A percentile compares a stretch with the other conserved stretches of the same genome.
These are phyloP conservation scores for Bimuria novae-zelandiae DNA, from an alignment of 2,329 filamentous ascomycete species.

Conservation along the genomic window DNA sequence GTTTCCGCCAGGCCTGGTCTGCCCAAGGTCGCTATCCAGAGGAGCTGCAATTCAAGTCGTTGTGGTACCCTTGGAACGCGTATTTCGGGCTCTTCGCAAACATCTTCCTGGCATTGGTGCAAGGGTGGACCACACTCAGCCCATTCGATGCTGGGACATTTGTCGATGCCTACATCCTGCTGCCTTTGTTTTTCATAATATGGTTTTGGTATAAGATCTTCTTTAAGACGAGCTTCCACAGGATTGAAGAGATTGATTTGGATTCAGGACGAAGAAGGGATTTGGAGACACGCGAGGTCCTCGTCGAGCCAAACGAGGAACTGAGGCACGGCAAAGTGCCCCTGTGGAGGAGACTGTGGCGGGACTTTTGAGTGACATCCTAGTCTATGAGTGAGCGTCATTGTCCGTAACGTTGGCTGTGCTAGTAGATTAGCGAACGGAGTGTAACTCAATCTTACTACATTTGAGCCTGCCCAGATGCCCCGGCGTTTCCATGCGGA, in stretches of 20 bases:
- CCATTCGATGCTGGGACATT: conserved; percentile 57
- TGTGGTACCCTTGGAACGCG: conserved; percentile 57
- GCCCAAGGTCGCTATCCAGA: conserved; percentile 42
- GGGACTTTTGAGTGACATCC: not conserved
- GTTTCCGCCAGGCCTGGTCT: conserved; percentile 68
- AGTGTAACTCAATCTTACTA: too few relatives aligned
- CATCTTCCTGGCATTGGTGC: conserved; percentile 57
- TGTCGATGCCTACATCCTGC: conserved; percentile 59
- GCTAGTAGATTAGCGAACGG: too few relatives aligned
- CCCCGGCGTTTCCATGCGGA: too few relatives aligned
- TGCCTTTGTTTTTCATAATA: conserved; percentile 56
- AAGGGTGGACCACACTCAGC: conserved; percentile 59
- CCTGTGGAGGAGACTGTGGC: not conserved
- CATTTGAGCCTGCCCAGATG: too few relatives aligned
- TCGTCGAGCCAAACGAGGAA: not conserved
- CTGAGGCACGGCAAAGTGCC: not conserved
- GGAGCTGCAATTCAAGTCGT: conserved; percentile 53
- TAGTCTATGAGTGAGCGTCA: not conserved
- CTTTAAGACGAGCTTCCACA: conserved; percentile 44
- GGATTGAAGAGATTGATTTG: conserved; percentile 46
- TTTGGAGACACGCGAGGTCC: conserved; percentile 34
- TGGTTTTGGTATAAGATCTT: conserved; percentile 54
- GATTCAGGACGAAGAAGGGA: conserved; percentile 44
- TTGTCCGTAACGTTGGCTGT: not conserved
- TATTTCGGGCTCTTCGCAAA: conserved; percentile 56